These are phyloP conservation scores for Penicillium pulvis DNA, from an alignment of 495 filamentous ascomycete genomes.

Conservation along the genomic window DNA sequence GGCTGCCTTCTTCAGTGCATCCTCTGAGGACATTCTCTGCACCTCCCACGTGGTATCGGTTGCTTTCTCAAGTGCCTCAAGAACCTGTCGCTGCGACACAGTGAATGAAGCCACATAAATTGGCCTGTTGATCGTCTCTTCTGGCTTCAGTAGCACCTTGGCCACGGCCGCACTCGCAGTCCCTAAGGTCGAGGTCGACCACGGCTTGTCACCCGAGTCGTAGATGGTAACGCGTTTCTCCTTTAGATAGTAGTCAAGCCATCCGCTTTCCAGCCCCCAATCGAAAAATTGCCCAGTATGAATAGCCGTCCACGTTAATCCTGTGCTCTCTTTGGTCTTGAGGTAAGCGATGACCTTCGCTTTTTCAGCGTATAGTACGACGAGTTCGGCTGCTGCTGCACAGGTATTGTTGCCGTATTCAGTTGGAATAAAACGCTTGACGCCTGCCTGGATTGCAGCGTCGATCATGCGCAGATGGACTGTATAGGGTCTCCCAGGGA, in stretches of 20 bases:
- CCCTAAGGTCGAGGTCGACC: constrained; percentile 3
- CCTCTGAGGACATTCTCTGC: constrained; percentile 4
- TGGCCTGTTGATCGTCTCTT: constrained; percentile 1
- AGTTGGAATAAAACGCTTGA: constrained; percentile 9
- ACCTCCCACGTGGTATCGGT: constrained; percentile 1
- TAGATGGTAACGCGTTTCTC: constrained; percentile 3
- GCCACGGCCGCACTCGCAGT: constrained; percentile 1
- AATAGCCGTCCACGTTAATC: constrained; percentile 7
- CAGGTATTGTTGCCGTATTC: constrained; percentile 11
- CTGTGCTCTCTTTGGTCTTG: constrained; percentile 1
- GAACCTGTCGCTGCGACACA: constrained; percentile 3
- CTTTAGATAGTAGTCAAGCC: constrained; percentile 6
- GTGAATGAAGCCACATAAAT: constrained; percentile 6
- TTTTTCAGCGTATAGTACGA: neutral
- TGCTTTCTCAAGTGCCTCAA: constrained; percentile 4
- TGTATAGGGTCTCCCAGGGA: constrained; percentile 5
- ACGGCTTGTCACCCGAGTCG: constrained; percentile 3
- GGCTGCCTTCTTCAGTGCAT: constrained; percentile 2
- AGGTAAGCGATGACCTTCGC: constrained; percentile 3
- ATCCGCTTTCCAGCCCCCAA: constrained; percentile 7
- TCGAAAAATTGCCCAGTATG: constrained; percentile 7
- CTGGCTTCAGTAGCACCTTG: neutral
- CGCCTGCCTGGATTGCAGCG: constrained; percentile 6
- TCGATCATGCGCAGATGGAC: constrained; percentile 13
- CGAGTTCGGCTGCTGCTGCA: constrained; percentile 6